phyloP scores from a whole-genome alignment of 2,329 filamentous ascomycete species.

The Kalmusia sp. region DNA sequence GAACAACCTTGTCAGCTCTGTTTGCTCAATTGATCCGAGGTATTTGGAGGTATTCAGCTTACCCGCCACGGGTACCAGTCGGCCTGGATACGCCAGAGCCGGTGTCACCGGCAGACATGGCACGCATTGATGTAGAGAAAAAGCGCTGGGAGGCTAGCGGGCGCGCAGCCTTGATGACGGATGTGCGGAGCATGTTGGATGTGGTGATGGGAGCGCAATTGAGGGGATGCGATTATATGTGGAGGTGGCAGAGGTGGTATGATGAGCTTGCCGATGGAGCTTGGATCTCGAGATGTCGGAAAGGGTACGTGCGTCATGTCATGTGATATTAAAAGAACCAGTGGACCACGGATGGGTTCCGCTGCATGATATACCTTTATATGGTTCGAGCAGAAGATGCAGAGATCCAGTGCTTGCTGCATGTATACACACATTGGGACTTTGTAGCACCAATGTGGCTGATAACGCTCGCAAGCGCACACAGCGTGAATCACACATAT shows the following conservation, averaged over 20 bases:
- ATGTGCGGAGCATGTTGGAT: constrained; percentile 46
- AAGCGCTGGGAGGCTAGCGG: constrained; percentile 45
- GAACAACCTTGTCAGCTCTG: constrained; percentile 14
- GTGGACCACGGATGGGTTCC: too few species aligned
- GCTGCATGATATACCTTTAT: too few species aligned
- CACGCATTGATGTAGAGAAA: constrained; percentile 52
- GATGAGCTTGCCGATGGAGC: constrained; percentile 16
- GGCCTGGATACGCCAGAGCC: constrained; percentile 51
- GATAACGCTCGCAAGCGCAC: background rate
- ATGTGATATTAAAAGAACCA: background rate
- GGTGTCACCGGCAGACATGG: constrained; percentile 55
- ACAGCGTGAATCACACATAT: background rate
- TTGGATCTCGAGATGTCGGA: constrained; percentile 6
- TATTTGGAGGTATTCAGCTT: constrained; percentile 13
- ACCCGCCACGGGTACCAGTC: constrained; percentile 48
- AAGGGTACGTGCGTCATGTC: constrained; percentile 31
- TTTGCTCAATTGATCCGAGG: constrained; percentile 2
- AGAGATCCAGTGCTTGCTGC: too few species aligned
- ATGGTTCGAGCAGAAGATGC: too few species aligned
- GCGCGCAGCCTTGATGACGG: constrained; percentile 50
- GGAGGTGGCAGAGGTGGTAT: constrained; percentile 31
- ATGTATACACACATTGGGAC: too few species aligned
- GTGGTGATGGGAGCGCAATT: constrained; percentile 10
- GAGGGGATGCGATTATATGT: constrained; percentile 22
- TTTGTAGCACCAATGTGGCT: background rate